These are phyloP conservation scores for Lactarius psammicola DNA, from an alignment of 768 basidiomycete species.

Conservation along the genomic window DNA sequence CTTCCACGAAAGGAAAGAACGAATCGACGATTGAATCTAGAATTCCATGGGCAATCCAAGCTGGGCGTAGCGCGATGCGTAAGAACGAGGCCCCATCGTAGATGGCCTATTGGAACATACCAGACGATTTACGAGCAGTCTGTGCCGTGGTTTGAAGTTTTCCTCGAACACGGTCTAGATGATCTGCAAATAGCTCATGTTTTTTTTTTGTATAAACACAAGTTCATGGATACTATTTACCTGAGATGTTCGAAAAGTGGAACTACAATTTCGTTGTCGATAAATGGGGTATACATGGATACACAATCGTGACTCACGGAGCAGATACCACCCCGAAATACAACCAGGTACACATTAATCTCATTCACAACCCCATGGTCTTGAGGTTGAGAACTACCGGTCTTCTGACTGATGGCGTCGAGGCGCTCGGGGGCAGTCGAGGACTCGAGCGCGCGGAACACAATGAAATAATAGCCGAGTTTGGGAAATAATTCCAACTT, in stretches of 20 bases:
- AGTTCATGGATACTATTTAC: conserved; percentile 33
- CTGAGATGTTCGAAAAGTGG: conserved; percentile 84
- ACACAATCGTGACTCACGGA: conserved; percentile 46
- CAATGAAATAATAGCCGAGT: conserved; percentile 90
- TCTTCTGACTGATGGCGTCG: conserved; percentile 34
- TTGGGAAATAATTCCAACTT: conserved; percentile 85
- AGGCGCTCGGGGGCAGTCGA: conserved; percentile 43
- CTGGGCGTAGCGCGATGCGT: conserved; percentile 39
- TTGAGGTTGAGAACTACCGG: conserved; percentile 24
- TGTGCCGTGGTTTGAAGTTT: conserved; percentile 64
- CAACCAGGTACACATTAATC: conserved; percentile 83
- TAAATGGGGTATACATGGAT: neutral
- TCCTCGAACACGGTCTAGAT: conserved; percentile 71
- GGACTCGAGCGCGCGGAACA: conserved; percentile 78
- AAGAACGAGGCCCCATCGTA: neutral
- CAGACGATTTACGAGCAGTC: conserved; percentile 66
- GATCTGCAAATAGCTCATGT: conserved; percentile 45
- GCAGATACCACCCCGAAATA: conserved; percentile 86
- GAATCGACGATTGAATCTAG: conserved; percentile 93
- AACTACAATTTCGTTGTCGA: conserved; percentile 51
- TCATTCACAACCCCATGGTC: conserved; percentile 58
- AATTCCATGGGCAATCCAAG: conserved; percentile 92
- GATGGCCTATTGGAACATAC: conserved; percentile 40
- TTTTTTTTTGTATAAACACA: conserved; percentile 3
- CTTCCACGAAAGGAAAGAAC: conserved; percentile 81